Evolutionary conservation across 768 basidiomycete genomes (phyloP), one percentile per base, ranked within the genome.

Genomic region (Chiua virens): DNA sequence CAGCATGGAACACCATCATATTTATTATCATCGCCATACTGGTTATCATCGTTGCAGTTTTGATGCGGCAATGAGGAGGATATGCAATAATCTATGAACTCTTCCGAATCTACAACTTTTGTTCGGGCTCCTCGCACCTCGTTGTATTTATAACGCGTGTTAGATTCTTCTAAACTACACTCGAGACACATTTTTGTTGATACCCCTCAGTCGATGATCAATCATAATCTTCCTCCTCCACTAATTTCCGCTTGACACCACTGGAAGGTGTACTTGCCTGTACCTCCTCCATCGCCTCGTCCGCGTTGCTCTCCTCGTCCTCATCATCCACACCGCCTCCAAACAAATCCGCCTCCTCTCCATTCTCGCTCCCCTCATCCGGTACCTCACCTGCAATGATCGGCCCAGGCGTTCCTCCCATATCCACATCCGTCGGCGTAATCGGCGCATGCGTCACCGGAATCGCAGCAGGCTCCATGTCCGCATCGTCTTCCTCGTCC

Each of bases 151-250:
- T 57, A 53, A 45, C 62, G 62, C 57, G 58, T 55, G 64, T 65
- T 69, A 71, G 49, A 62, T 30, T 27, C 41, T 48, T 27, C 17
- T 58, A 63, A 45, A 35, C 47, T 53, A 62, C 36, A 54, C 52
- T 35, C 15, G 36, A 36, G 25, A 38, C 27, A 47, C 23, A 39
- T 32, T 37, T 34, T 30, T 56, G 43, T 62, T 13, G 35, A 48
- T 50, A 49, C 48, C 4, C 23, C 34, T 42, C 9, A 10, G 43
- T 41, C 35, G 49, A 37, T 28, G 40, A 42, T 66, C 73, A 89
- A 65, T 92, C 89, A 55, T 92, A 92, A 61, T 92, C 90, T 55
- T 92, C 89, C 60, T 91, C 90, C 64, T 92, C 90, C 3, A 90
- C 85, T 42, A 92, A 70, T 67, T 91, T 90, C 36, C 90, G 77